Base-by-base conservation (phyloP, 1,139 yeast species). In the Candida glucosophila region DNA sequence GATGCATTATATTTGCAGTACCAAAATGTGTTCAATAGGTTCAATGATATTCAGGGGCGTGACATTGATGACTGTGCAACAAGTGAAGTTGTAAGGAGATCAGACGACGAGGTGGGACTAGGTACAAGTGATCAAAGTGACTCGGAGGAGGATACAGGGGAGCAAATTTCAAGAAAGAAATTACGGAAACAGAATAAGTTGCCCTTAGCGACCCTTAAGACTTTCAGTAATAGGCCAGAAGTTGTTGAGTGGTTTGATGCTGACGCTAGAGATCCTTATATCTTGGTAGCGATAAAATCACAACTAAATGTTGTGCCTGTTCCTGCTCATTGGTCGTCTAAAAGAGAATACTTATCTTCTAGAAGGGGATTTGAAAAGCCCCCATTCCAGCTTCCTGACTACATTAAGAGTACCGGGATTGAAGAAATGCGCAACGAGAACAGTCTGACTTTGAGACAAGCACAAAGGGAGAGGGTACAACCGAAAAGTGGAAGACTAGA, bases 401-500 rank as follows among this genome's bases (percentile, higher is more conserved):
- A 73, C 39, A 85, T 90, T 23, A 66, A 61, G 25, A 86, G 75
- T 29, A 90, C 97, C 0, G 96, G 95, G 2, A 86, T 90, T 22
- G 73, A 76, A 40, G 88, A 81, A 32, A 82, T 88, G 95, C 67
- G 97, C 45, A 52, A 58, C 17, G 60, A 59, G 12, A 78, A 69
- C 12, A 60, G 62, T 6, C 43, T 35, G 29, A 67, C 80, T 2
- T 47, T 85, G 36, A 75, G 81, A 42, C 93, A 85, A 41, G 70
- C 71, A 44, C 80, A 79, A 48, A 63, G 97, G 34, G 92, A 82
- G 31, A 65, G 81, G 28, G 93, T 88, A 0, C 95, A 85, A 47
- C 96, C 96, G 0, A 85, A 83, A 47, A 63, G 85, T 73, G 95
- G 95, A 1, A 65, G 76, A 30, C 54, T 90, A 15, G 98, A 90